Base-by-base conservation (phyloP, 352 stramenopile species). In the Thalassiosira exigua region DNA sequence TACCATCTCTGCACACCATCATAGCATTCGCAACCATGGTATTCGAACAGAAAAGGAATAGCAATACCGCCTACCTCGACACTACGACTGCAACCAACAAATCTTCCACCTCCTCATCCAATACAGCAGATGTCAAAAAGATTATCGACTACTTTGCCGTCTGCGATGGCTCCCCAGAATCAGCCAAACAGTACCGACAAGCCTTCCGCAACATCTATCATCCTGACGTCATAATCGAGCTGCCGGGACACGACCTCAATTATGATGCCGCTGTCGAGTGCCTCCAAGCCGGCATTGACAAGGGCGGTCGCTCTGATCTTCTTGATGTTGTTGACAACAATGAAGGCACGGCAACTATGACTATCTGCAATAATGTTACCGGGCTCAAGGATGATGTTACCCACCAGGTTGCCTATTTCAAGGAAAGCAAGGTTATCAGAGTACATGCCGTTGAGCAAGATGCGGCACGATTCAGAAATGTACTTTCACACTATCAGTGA, bases 331-430 rank as follows among this genome's bases (percentile, higher is more conserved):
- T 12, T 22, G 50, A 58, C 11, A 58, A 58, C 21, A 9, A 9
- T 19, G 50, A 58, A 21, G 50, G 50, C 21, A 58, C 50, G 9
- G 50, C 50, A 11, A 58, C 50, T 12, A 58, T 58, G 50, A 58
- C 50, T 9, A 58, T 58, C 21, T 36, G 24, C 50, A 58, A 58
- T 19, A 21, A 58, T 19, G 50, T 58, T 19, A 19, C n/a, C n/a
- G 50, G 50, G n/a, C 50, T 32, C 50, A 32, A 21, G n/a, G 50
- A 22, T 22, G 50, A 58, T 22, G 50, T 58, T 12, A 58, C 50
- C 21, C n/a, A 22, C 24, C 50, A 58, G 50, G 50, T 58, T 12
- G 50, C 21, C 11, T 58, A 11, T 9, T 58, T 58, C 24, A 21
- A 36, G n/a, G 50, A 58, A 11, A 19, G 50, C 50, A 58, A 58